Percentiles rank a stretch among this genome's conserved stretches.
Evolutionary conservation across 495 filamentous ascomycete genomes (phyloP).

Genomic region (Glarea lozoyensis): DNA sequence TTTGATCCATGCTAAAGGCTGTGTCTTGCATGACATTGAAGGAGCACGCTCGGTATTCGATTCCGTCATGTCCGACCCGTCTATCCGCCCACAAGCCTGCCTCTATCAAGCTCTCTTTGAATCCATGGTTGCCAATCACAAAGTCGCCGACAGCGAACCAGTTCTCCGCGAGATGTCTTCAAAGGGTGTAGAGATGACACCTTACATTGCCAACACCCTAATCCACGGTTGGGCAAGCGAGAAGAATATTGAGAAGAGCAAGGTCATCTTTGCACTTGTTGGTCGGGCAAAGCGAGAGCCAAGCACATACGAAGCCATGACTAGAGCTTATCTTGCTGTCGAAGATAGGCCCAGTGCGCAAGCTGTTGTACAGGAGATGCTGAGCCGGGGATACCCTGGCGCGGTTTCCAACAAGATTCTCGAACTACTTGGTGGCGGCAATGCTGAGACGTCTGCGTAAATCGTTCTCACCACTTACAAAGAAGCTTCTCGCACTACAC

Average conservation of each 20-base stretch:
- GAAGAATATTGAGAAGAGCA: slow-evolving; percentile 70
- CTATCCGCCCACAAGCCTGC: slow-evolving; percentile 65
- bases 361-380: slow-evolving; percentile 79
- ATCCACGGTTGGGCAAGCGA: slow-evolving; percentile 94
- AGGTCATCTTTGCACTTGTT: slow-evolving; percentile 68
- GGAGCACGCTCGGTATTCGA: slow-evolving; percentile 79
- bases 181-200: slow-evolving; percentile 73
- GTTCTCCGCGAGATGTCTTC: slow-evolving; percentile 65
- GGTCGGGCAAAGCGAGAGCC: slow-evolving; percentile 74
- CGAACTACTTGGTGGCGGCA: slow-evolving; percentile 70
- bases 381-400: slow-evolving; percentile 78
- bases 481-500: slow-evolving; percentile 3
- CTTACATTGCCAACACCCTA: slow-evolving; percentile 98
- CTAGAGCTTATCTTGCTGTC: slow-evolving; percentile 76
- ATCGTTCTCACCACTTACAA: background rate
- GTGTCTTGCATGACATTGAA: slow-evolving; percentile 82
- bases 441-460: slow-evolving; percentile 13
- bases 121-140: slow-evolving; percentile 90
- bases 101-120: slow-evolving; percentile 95
- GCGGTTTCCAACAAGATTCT: slow-evolving; percentile 88
- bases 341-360: slow-evolving; percentile 69
- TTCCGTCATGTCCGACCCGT: slow-evolving; percentile 54
- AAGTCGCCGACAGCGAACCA: slow-evolving; percentile 63
- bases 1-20: slow-evolving; percentile 92
- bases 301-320: slow-evolving; percentile 99